Base-by-base conservation (phyloP, 2,329 filamentous ascomycete species). In the Tolypocladium endophyticum region DNA sequence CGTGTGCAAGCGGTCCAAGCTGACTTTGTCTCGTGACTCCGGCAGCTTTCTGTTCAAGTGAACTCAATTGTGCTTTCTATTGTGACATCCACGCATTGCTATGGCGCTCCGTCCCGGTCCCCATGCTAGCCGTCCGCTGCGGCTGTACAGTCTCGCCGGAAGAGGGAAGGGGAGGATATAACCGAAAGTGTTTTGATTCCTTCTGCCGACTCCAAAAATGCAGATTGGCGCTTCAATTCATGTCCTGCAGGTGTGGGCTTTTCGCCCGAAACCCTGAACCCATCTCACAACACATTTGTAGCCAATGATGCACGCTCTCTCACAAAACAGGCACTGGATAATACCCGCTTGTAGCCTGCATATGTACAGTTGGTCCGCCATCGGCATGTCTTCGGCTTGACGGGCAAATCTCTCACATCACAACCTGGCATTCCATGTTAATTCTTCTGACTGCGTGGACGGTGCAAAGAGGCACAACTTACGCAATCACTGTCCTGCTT, bases 401-500 rank as follows among this genome's bases (percentile, higher is more conserved):
- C 4, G 16, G 16, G 25, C 4, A 12, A 20, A 20, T 14, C 14
- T 45, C 8, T 64, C 64, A 70, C 68, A 70, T 70, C 35, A 70
- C 53, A 45, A 70, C 63, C 68, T 70, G 30, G 30, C 7, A 30
- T 47, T 14, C 1, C n/a, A 14, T 30, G 36, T 59, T 39, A 60
- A 52, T 33, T 23, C n/a, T n/a, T 25, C 47, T 23, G 43, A 23
- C 16, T 14, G 7, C 23, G 45, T 56, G 23, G n/a, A 25, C 9
- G 14, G 28, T 25, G 18, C n/a, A 5, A 33, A 20, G 23, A n/a
- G 47, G 14, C 23, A 55, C 61, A 25, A 81, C 82, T 81, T 85
- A 97, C 92, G 79, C 93, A 99, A 75, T 97, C 92, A 65, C 84
- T 84, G n/a, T 96, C 90, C 62, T 87, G 83, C 74, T 94, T 92